Percentiles rank a stretch among this genome's conserved stretches.
These are phyloP conservation scores for Aspergillus steynii DNA, from an alignment of 495 filamentous ascomycete species.

Conservation along the genomic window DNA sequence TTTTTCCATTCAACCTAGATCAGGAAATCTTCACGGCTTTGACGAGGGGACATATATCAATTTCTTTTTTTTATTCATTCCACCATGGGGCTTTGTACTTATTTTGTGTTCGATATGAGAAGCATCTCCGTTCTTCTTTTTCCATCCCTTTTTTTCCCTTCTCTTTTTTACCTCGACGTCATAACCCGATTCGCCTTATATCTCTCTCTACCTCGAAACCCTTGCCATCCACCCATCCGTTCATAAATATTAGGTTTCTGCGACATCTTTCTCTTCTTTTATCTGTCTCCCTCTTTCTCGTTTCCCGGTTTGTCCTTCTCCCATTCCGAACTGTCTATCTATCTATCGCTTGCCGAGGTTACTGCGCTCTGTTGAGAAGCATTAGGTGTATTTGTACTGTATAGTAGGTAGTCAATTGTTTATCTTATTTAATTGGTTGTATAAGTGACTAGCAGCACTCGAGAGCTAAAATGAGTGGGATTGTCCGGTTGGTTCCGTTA, in stretches of 20 bases:
- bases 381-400: conserved; percentile 27
- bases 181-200: conserved; percentile 4
- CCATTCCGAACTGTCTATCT: conserved; percentile 12
- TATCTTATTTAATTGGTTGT: conserved; percentile 15
- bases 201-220: conserved; percentile 2
- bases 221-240: not conserved
- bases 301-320: conserved; percentile 12
- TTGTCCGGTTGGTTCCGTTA: no score
- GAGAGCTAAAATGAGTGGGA: no score
- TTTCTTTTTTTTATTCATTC: conserved; percentile 4
- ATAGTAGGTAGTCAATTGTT: conserved; percentile 22
- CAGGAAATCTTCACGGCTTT: conserved; percentile 19
- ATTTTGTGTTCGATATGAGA: conserved; percentile 25
- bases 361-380: conserved; percentile 3
- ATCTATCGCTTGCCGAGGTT: conserved; percentile 1
- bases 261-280: conserved; percentile 24
- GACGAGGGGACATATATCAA: conserved; percentile 29
- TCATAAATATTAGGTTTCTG: conserved; percentile 21
- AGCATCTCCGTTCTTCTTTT: conserved; percentile 34
- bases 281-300: conserved; percentile 5
- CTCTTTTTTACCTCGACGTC: conserved; percentile 14
- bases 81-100: conserved; percentile 38
- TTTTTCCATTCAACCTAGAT: conserved; percentile 9
- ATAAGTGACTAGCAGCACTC: no score
- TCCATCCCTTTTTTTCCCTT: conserved; percentile 25